Percentiles rank a stretch among this genome's conserved stretches.
phyloP scores from a whole-genome alignment of 805 yeast species.

The Maudiozyma turicensis region DNA sequence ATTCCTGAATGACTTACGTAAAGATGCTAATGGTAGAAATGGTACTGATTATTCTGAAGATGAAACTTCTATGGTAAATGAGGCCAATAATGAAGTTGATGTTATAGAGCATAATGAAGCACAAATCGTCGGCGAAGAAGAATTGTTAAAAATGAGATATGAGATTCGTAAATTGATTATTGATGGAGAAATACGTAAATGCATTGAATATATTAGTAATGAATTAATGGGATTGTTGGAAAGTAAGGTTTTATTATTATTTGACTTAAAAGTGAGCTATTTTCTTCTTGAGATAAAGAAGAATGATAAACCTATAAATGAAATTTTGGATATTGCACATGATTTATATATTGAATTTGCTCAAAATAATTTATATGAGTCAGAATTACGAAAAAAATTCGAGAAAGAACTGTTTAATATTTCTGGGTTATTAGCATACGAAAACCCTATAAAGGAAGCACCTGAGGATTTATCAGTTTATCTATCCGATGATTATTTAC shows the following conservation, averaged over 20 bases:
- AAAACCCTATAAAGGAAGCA: constrained; percentile 37
- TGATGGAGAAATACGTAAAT: constrained; percentile 37
- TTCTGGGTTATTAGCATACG: constrained; percentile 44
- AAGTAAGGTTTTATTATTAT: constrained; percentile 16
- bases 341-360: constrained; percentile 18
- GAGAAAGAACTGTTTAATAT: constrained; percentile 36
- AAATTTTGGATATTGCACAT: constrained; percentile 18
- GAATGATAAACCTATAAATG: constrained; percentile 5
- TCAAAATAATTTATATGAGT: constrained; percentile 8
- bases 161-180: constrained; percentile 35
- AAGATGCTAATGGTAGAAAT: not conserved
- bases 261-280: constrained; percentile 23
- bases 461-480: constrained; percentile 20
- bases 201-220: constrained; percentile 30
- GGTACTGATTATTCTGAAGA: constrained; percentile 2
- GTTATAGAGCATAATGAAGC: constrained; percentile 24
- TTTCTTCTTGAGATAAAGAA: constrained; percentile 14
- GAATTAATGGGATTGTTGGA: constrained; percentile 21
- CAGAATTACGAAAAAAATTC: constrained; percentile 24
- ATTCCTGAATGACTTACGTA: constrained; percentile 36
- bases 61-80: constrained; percentile 8
- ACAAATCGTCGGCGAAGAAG: constrained; percentile 28
- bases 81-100: constrained; percentile 7
- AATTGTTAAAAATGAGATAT: constrained; percentile 35
- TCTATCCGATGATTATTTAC: constrained; percentile 20